A percentile compares a stretch with the other conserved stretches of the same genome.
These are phyloP conservation scores for Xylaria telfairii DNA, from an alignment of 495 filamentous ascomycete species.

Conservation along the genomic window DNA sequence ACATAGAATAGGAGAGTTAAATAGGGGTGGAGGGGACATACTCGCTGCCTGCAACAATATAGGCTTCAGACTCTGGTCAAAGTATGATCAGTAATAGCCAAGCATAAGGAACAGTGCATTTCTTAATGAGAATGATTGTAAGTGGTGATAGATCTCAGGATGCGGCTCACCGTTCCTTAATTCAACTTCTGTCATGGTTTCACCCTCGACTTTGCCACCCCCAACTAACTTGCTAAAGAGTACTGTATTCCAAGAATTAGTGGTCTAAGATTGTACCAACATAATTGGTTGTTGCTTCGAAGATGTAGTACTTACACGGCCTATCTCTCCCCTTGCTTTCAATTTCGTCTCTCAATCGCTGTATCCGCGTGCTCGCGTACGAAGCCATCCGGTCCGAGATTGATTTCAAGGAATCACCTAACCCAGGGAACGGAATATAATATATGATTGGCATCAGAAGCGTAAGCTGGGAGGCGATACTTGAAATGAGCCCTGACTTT, in stretches of 20 bases:
- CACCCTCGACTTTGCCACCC: neutral
- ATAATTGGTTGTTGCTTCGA: too few relatives aligned
- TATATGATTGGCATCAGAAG: neutral
- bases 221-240: neutral
- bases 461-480: neutral
- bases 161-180: neutral
- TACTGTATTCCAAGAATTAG: neutral
- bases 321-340: neutral
- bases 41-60: conserved; percentile 57
- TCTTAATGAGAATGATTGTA: too few relatives aligned
- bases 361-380: neutral
- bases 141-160: too few relatives aligned
- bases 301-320: neutral
- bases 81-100: conserved; percentile 32
- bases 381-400: neutral
- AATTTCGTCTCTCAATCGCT: neutral
- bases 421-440: neutral
- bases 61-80: conserved; percentile 32
- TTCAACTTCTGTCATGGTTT: neutral
- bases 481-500: conserved; percentile 24
- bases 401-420: neutral
- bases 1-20: too few relatives aligned
- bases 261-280: too few relatives aligned
- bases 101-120: neutral
- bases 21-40: neutral